Base-by-base conservation (phyloP, 2,329 filamentous ascomycete genomes). In the Penicillium concentricum region DNA sequence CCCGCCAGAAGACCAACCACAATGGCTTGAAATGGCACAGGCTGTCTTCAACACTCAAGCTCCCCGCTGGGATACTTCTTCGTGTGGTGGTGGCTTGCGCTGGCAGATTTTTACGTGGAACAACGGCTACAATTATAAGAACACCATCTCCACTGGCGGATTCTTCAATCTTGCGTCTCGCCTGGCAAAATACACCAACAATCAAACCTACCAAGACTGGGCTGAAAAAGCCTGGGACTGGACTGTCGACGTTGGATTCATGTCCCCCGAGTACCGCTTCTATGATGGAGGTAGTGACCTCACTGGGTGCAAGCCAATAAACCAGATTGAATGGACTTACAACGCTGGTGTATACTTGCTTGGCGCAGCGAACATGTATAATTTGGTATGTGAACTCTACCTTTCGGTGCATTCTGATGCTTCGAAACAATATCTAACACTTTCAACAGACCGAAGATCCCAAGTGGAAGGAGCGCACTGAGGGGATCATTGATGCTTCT, bases 11-110 rank as follows among this genome's bases (percentile, higher is more conserved):
- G 82, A 81, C 56, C 70, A 86, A 51, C 85, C 88, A 0, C 86
- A 88, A 59, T 96, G 89, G 89, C 81, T 94, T n/a, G 85, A 87
- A 7, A 81, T 94, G 51, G 87, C 84, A 0, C 88, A 92, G 72
- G 88, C 87, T 12, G 88, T 91, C 2, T 95, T 93, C 74, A 91
- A 93, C 76, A 86, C 88, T 49, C 91, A 91, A 67, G 85, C 84
- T 2, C 74, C 75, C 20, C 84, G 90, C 22, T 93, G 90, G 88
- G 87, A 94, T 64, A 76, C 74, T 2, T 67, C 75, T 0, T 80
- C 79, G 0, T 96, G 91, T 72, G 79, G 76, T 45, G 91, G 91
- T 48, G 91, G 91, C 10, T 74, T 96, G 62, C 63, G 67, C 5
- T 72, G 70, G 70, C 70, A 72, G 53, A 72, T 72, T 15, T 72